Base-by-base conservation (phyloP, 345 rosid species). In the Orychophragmus violaceus region DNA sequence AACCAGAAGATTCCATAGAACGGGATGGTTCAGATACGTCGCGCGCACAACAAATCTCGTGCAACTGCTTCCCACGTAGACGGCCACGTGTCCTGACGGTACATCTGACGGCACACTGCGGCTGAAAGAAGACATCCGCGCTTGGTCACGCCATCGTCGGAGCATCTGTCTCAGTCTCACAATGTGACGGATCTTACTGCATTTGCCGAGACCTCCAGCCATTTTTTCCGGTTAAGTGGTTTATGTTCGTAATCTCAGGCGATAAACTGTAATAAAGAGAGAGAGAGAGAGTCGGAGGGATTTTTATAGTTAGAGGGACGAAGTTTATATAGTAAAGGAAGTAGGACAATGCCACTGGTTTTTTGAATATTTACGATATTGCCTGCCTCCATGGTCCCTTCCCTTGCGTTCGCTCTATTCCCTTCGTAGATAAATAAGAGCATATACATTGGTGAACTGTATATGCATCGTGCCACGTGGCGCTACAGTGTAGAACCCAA, bases 181-280 rank as follows among this genome's bases (percentile, higher is more conserved):
- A 79, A 94, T 94, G 87, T 88, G 88, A 74, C 93, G 89, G 79
- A 94, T 94, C 80, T 84, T 94, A 77, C 88, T 76, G 95, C 93
- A 87, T 83, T 82, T 85, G 45, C 84, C 97, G 5, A 82, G 33
- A 13, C 89, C 85, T 16, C 74, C 78, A 2, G 90, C 78, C 98
- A 89, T 92, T 81, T 59, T 35, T 33, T 45, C 63, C 58, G 66
- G 53, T 37, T 9, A 50, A 48, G 16, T 19, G 1, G 3, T 2
- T 30, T 30, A 0, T 8, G 11, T 30, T 30, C 11, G 14, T 42
- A n/a, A 17, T 52, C 6, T 33, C 7, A 10, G 35, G 46, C 36
- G 12, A 24, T 45, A 19, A 29, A 45, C 17, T 41, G 5, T 17
- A 61, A 12, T 59, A 22, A 8, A 62, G 33, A 33, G 25, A 21